These are phyloP conservation scores for Melaleuca alternifolia DNA, from an alignment of 345 rosid species.

Conservation along the genomic window DNA sequence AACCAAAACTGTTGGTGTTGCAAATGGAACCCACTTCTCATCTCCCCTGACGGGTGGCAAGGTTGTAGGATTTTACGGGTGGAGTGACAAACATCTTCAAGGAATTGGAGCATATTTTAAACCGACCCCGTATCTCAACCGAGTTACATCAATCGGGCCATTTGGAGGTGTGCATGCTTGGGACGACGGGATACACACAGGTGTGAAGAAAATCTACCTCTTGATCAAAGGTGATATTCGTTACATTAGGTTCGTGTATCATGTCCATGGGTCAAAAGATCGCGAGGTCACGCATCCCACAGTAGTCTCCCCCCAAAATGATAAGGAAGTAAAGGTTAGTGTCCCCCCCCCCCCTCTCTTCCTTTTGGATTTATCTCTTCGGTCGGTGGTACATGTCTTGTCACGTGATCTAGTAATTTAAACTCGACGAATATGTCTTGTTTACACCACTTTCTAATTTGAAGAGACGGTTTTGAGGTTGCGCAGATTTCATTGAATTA, in stretches of 20 bases:
- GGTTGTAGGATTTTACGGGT: neutral
- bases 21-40: neutral
- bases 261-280: neutral
- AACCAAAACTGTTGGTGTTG: neutral
- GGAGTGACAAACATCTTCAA: neutral
- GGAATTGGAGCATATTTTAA: neutral
- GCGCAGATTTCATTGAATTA: neutral
- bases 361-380: neutral
- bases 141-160: too few species aligned
- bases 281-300: too few species aligned
- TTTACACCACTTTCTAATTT: fast-evolving
- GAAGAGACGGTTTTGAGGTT: fast-evolving
- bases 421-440: too few species aligned
- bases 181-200: neutral
- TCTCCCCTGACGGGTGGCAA: too few species aligned
- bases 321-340: too few species aligned
- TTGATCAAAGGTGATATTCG: neutral
- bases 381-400: fast-evolving
- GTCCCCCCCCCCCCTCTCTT: neutral
- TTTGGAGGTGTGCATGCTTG: neutral
- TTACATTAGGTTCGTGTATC: neutral
- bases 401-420: too few species aligned
- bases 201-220: neutral
- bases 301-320: too few species aligned
- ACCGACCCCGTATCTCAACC: too few species aligned